These are phyloP conservation scores for Cupressus sempervirens DNA, from an alignment of 75 land plant species.

Conservation along the genomic window DNA sequence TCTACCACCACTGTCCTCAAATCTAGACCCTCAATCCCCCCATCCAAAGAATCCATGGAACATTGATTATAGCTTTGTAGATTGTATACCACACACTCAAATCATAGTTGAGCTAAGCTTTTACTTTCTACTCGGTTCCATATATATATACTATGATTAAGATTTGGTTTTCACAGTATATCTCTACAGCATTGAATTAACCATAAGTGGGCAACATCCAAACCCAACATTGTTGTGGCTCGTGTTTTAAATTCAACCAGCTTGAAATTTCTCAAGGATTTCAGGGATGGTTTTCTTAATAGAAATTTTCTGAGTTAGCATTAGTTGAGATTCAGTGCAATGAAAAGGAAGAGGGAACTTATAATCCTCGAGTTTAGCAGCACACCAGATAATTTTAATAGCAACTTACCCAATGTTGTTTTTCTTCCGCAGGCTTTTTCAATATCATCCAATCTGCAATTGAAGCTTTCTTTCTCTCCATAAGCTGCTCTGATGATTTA, in stretches of 20 bases:
- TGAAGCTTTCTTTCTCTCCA: constrained; percentile 64
- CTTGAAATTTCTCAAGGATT: not conserved
- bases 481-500: constrained; percentile 39
- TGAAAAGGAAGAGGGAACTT: not conserved
- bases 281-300: not conserved
- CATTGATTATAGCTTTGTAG: not conserved
- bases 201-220: not conserved
- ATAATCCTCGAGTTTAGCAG: not conserved
- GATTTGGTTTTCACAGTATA: not conserved
- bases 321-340: not conserved
- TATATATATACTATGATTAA: not conserved
- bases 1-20: too few species aligned
- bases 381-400: not conserved
- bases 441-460: constrained; percentile 75
- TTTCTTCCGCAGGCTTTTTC: constrained; percentile 71
- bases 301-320: not conserved
- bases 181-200: not conserved
- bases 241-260: not conserved
- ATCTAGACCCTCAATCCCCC: too few species aligned
- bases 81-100: not conserved
- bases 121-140: not conserved
- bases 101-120: not conserved
- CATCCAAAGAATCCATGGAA: too few species aligned
- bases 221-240: not conserved
- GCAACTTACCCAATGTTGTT: constrained; percentile 86